Percentiles rank a stretch among this genome's conserved stretches.
phyloP scores from a whole-genome alignment of 1,284 basidiomycete genomes.

The Puccinia triticina region DNA sequence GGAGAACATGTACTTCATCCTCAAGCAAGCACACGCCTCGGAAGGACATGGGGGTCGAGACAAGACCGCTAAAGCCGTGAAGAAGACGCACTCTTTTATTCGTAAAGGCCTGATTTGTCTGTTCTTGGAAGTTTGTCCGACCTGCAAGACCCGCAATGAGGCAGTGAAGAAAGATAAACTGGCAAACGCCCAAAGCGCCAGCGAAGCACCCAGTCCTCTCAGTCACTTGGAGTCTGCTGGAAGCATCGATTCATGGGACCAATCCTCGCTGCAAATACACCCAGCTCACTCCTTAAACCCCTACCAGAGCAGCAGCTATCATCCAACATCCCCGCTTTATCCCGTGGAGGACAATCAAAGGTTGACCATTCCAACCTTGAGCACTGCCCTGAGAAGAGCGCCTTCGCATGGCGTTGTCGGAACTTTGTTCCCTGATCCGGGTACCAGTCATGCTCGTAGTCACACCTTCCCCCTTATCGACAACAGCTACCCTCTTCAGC shows the following conservation, averaged over 20 bases:
- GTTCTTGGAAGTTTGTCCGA: conserved; percentile 50
- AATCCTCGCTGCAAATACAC: neutral
- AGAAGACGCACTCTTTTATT: conserved; percentile 51
- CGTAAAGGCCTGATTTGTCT: conserved; percentile 51
- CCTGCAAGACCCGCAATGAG: conserved; percentile 40
- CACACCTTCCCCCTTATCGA: conserved; percentile 36
- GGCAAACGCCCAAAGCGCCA: conserved; percentile 5
- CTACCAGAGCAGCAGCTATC: neutral
- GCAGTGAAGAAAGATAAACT: conserved; percentile 48
- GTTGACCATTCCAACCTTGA: neutral
- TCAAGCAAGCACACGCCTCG: conserved; percentile 49
- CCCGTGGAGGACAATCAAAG: neutral
- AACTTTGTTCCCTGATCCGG: conserved; percentile 1
- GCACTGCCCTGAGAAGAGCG: conserved; percentile 21
- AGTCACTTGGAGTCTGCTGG: neutral
- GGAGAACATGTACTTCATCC: conserved; percentile 50
- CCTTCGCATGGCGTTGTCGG: conserved; percentile 8
- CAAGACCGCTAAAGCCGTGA: conserved; percentile 48
- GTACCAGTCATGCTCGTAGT: conserved; percentile 8
- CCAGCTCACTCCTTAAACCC: conserved; percentile 5
- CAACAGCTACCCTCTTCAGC: conserved; percentile 3
- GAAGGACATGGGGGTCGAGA: conserved; percentile 51
- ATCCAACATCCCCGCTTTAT: neutral
- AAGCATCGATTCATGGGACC: conserved; percentile 18
- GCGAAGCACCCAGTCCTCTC: conserved; percentile 10